Evolutionary conservation across 768 basidiomycete species (phyloP).

Genomic region (Lanmaoa rubissima): DNA sequence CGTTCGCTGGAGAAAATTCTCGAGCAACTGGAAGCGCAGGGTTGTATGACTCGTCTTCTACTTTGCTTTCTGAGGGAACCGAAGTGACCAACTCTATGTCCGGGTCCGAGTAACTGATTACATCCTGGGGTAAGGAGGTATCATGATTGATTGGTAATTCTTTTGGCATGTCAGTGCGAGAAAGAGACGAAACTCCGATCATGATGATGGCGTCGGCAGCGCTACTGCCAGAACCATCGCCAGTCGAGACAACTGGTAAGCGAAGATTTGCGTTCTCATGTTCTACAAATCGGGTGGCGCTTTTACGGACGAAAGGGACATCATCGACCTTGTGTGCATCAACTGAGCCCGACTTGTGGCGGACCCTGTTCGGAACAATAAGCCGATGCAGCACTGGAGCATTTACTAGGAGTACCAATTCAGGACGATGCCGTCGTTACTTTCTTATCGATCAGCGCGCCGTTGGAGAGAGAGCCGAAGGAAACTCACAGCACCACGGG

Average conservation of each 20-base stretch:
- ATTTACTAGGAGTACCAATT: constrained; percentile 25
- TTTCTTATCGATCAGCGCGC: constrained; percentile 11
- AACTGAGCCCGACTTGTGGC: constrained; percentile 1
- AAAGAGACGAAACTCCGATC: neutral
- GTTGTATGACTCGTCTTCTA: neutral
- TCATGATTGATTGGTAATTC: neutral
- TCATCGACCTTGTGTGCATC: neutral
- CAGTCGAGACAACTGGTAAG: neutral
- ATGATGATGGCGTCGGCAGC: constrained; percentile 20
- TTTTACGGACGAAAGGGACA: neutral
- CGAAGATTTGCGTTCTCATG: neutral
- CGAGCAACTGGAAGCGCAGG: constrained; percentile 1
- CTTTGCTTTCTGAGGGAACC: constrained; percentile 1
- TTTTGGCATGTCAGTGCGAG: neutral
- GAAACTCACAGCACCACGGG: constrained; percentile 28
- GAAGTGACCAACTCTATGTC: constrained; percentile 13
- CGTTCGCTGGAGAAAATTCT: neutral
- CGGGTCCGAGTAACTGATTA: constrained; percentile 6
- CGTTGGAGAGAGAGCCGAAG: neutral
- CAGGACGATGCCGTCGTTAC: constrained; percentile 29
- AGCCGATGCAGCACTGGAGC: neutral
- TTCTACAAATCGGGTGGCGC: neutral
- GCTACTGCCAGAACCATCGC: constrained; percentile 9
- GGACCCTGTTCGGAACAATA: constrained; percentile 18
- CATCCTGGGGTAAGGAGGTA: neutral